Conservation (phyloP, 169 alveolate genomes). For the Fabrea salina region DNA sequence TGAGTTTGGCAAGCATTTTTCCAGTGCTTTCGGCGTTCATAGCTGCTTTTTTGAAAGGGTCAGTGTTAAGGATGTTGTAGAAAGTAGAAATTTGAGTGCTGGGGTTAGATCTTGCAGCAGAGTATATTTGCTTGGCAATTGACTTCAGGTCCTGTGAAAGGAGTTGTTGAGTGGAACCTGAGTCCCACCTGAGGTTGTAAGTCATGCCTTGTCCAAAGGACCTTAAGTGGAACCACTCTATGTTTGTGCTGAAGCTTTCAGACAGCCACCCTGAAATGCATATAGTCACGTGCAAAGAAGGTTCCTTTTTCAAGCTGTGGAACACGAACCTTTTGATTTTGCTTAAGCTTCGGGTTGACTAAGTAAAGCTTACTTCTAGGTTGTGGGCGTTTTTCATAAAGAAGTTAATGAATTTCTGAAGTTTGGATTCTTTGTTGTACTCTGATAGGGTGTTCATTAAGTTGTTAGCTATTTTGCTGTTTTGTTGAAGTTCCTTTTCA, state of each 20-base stretch:
- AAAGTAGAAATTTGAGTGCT: too few species aligned
- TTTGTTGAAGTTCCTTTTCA: too few species aligned
- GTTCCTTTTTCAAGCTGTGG: background rate
- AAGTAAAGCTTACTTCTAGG: too few species aligned
- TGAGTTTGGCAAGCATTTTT: background rate
- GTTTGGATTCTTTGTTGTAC: too few species aligned
- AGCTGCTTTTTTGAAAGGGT: conserved; percentile 10
- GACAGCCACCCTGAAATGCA: conserved; percentile 24
- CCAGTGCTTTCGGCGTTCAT: conserved; percentile 27
- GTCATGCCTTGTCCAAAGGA: background rate
- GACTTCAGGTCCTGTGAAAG: too few species aligned
- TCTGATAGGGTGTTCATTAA: too few species aligned
- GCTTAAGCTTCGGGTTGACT: background rate
- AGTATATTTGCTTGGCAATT: too few species aligned
- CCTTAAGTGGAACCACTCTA: background rate
- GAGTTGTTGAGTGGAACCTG: background rate
- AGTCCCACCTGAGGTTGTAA: conserved; percentile 1
- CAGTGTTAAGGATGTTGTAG: background rate
- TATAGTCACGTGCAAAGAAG: background rate
- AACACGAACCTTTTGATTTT: background rate
- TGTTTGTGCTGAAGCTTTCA: background rate
- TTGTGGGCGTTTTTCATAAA: too few species aligned
- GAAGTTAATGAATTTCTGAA: too few species aligned
- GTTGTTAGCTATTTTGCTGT: too few species aligned
- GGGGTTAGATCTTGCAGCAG: too few species aligned